phyloP scores from a whole-genome alignment of 1,284 basidiomycete genomes.

The Schizophyllum amplum region DNA sequence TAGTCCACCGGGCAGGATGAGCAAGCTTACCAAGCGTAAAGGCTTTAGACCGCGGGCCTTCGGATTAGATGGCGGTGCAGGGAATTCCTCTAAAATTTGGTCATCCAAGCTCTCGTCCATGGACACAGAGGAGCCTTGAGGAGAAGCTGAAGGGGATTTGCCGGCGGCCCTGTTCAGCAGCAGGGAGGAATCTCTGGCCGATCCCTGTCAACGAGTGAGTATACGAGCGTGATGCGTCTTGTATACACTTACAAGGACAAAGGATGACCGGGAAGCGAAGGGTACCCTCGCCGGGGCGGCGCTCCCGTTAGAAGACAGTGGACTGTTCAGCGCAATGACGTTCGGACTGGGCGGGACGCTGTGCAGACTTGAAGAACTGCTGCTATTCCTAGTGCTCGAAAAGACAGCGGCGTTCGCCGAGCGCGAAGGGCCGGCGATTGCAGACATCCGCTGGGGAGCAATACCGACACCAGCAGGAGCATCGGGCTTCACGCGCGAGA shows the following conservation, averaged over 20 bases:
- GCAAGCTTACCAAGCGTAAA: background rate
- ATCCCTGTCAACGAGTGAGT: background rate
- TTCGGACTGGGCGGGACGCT: background rate
- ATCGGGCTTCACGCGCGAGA: too few relatives aligned
- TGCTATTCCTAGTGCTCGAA: too few relatives aligned
- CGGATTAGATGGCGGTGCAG: background rate
- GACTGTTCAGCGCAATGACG: background rate
- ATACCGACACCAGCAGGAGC: too few relatives aligned
- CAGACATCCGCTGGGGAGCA: background rate
- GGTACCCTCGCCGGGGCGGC: background rate
- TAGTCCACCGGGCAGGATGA: background rate
- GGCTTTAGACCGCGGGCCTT: background rate
- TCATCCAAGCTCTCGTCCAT: background rate
- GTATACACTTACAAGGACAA: background rate
- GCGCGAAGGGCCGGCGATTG: background rate
- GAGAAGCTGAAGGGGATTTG: background rate
- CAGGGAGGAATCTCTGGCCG: background rate
- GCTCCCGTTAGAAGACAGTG: background rate
- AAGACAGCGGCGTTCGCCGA: too few relatives aligned
- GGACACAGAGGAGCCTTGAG: background rate
- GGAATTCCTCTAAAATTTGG: background rate
- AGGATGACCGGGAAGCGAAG: background rate
- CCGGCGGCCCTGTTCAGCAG: background rate
- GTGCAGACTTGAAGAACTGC: too few relatives aligned
- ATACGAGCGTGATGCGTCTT: background rate